Evolutionary conservation across 345 rosid genomes (phyloP).

Genomic region (Brassica cretica): DNA sequence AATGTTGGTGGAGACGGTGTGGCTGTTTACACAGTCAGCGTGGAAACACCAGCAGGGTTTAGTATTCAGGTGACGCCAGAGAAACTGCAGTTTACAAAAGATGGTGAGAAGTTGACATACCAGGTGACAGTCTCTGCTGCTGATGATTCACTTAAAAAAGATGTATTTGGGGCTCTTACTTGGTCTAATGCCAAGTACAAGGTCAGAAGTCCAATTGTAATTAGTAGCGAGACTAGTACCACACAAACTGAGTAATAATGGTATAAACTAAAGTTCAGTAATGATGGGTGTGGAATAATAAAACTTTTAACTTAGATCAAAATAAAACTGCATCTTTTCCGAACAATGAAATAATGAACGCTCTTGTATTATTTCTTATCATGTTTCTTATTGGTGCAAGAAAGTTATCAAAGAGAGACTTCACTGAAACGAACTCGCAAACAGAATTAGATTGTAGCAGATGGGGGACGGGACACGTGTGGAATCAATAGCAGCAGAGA

Average conservation of each 20-base stretch:
- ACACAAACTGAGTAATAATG: conserved; percentile 25
- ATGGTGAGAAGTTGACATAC: conserved; percentile 52
- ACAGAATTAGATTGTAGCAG: conserved; percentile 15
- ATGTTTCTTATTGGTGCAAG: conserved; percentile 34
- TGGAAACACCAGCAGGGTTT: conserved; percentile 44
- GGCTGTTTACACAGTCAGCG: conserved; percentile 40
- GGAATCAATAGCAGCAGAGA: conserved; percentile 31
- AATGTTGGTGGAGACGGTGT: conserved; percentile 60
- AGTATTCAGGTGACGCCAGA: conserved; percentile 50
- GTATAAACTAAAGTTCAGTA: neutral
- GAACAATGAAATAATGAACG: too few relatives aligned
- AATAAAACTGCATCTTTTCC: neutral
- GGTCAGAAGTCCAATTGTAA: conserved; percentile 63
- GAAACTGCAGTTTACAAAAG: conserved; percentile 47
- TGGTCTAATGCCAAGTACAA: conserved; percentile 58
- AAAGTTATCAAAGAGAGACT: conserved; percentile 34
- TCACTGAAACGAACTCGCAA: conserved; percentile 13
- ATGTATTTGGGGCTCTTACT: conserved; percentile 66
- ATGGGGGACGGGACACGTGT: conserved; percentile 32
- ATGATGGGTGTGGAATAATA: conserved; percentile 29
- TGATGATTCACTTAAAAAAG: conserved; percentile 22
- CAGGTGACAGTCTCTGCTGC: conserved; percentile 46
- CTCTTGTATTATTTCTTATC: neutral
- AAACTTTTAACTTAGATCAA: neutral
- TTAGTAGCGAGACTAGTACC: conserved; percentile 41